A percentile compares a stretch with the other conserved stretches of the same genome.
These are phyloP conservation scores for Globisporangium rhizosaccharum DNA, from an alignment of 352 stramenopile species.

Conservation along the genomic window DNA sequence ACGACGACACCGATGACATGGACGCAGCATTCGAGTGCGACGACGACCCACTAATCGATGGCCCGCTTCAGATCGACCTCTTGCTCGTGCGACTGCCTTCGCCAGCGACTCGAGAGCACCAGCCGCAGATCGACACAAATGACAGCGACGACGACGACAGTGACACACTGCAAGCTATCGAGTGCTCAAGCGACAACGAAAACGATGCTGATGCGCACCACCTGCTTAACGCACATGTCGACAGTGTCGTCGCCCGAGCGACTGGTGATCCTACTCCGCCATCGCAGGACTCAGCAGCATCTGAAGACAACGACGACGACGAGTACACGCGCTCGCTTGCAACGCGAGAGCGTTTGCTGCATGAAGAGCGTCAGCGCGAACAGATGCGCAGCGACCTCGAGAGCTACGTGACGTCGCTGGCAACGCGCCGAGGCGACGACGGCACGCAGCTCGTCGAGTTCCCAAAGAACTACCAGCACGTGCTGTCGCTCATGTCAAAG, in stretches of 20 bases:
- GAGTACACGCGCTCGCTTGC: slow-evolving; percentile 21
- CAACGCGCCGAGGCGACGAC: slow-evolving; percentile 31
- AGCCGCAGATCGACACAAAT: background rate
- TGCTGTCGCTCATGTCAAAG: slow-evolving; percentile 62
- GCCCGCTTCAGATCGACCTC: background rate
- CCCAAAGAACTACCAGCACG: slow-evolving; percentile 54
- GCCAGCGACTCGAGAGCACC: background rate
- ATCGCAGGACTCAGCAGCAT: too few species aligned
- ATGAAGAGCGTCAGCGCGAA: slow-evolving; percentile 32
- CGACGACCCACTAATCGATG: background rate
- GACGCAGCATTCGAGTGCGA: background rate
- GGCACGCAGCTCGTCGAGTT: slow-evolving; percentile 49
- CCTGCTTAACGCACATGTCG: too few species aligned
- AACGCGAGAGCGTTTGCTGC: slow-evolving; percentile 10
- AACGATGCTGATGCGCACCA: too few species aligned
- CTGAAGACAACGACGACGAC: slow-evolving; percentile 3
- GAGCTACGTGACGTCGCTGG: slow-evolving; percentile 38
- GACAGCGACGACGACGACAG: slow-evolving; percentile 3
- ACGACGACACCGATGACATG: background rate
- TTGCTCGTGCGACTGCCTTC: background rate
- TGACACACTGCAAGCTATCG: background rate
- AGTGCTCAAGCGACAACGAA: background rate
- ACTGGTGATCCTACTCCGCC: background rate
- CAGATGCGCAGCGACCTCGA: slow-evolving; percentile 36
- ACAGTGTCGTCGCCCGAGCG: background rate